Percentiles rank a stretch among this genome's conserved stretches.
Evolutionary conservation across 2,329 filamentous ascomycete genomes (phyloP).

Genomic region (Amauroascus verrucosus): DNA sequence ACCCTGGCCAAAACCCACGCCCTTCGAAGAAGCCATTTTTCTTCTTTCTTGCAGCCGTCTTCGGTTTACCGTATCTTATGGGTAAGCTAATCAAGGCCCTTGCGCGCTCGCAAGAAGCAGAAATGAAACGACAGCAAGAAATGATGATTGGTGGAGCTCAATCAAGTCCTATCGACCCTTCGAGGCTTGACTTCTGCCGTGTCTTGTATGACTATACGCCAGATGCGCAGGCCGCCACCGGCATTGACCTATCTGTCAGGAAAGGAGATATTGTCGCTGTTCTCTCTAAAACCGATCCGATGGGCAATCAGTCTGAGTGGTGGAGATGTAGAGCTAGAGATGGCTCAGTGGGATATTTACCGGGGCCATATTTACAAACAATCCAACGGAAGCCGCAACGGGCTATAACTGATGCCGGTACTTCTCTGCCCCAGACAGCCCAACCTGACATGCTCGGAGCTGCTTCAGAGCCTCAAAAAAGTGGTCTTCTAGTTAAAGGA

Average conservation of each 20-base stretch:
- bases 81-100: slow-evolving; percentile 84
- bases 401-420: slow-evolving; percentile 31
- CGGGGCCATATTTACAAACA: slow-evolving; percentile 76
- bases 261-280: slow-evolving; percentile 95
- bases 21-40: slow-evolving; percentile 92
- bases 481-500: background rate
- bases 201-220: slow-evolving; percentile 90
- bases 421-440: background rate
- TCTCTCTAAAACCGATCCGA: slow-evolving; percentile 80
- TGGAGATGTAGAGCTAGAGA: slow-evolving; percentile 90
- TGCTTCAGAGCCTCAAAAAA: background rate
- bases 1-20: slow-evolving; percentile 54
- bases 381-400: slow-evolving; percentile 48
- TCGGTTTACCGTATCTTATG: slow-evolving; percentile 94
- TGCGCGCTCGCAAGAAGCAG: slow-evolving; percentile 73
- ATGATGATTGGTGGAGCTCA: slow-evolving; percentile 37
- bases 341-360: slow-evolving; percentile 82
- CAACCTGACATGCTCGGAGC: background rate
- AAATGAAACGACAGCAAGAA: slow-evolving; percentile 44
- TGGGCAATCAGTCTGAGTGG: slow-evolving; percentile 90
- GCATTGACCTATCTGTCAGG: slow-evolving; percentile 80
- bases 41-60: slow-evolving; percentile 89
- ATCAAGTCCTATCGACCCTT: slow-evolving; percentile 58
- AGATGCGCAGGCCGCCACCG: slow-evolving; percentile 52
- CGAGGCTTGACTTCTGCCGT: slow-evolving; percentile 92